Evolutionary conservation across 108 stramenopile species (phyloP).

Genomic region (Nitzschia palea): DNA sequence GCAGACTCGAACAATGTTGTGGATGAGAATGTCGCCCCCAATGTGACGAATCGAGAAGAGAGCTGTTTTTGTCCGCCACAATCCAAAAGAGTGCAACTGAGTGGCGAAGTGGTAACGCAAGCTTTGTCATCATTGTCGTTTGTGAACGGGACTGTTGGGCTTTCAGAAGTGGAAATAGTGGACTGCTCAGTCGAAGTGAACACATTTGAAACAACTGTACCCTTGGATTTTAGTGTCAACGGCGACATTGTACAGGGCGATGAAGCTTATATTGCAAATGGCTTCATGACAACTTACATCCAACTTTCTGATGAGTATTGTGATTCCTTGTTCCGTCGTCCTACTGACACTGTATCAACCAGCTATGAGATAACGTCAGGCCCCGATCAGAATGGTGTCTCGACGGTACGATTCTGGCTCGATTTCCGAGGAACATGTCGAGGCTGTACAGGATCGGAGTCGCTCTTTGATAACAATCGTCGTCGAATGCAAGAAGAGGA

Average conservation of each 20-base stretch:
- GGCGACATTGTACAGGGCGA: not conserved
- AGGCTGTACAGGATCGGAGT: not conserved
- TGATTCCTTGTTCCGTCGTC: not conserved
- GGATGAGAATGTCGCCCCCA: not conserved
- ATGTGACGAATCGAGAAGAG: not conserved
- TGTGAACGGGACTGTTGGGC: not conserved
- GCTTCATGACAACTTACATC: not conserved
- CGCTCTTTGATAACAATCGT: not conserved
- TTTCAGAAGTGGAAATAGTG: not conserved
- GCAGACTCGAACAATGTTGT: no score
- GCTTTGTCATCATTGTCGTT: not conserved
- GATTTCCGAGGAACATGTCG: not conserved
- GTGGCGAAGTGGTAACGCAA: not conserved
- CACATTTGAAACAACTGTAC: not conserved
- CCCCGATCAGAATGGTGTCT: not conserved
- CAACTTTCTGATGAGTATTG: not conserved
- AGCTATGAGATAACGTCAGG: not conserved
- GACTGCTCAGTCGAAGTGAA: not conserved
- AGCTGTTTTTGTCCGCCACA: constrained; percentile 3
- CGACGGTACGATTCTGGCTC: not conserved
- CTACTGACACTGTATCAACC: not conserved
- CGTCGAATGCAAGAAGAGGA: not conserved
- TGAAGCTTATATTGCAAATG: not conserved
- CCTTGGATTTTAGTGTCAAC: not conserved
- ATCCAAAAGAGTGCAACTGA: not conserved